phyloP scores from a whole-genome alignment of 1,284 basidiomycete species.

The Sanguinoderma infundibulare region DNA sequence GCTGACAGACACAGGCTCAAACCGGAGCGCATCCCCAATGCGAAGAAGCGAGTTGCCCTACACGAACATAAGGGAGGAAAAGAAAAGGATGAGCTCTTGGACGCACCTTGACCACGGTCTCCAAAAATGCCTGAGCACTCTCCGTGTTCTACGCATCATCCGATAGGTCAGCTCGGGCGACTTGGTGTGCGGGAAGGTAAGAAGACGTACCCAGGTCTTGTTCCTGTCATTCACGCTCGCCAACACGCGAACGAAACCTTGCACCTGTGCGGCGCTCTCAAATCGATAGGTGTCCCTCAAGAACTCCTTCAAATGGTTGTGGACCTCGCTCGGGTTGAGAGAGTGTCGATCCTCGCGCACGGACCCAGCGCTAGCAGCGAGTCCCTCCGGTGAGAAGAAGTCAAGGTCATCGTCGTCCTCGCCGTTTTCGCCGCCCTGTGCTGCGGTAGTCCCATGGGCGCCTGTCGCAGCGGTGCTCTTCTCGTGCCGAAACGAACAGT shows the following conservation, averaged over 20 bases:
- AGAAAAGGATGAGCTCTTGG: neutral
- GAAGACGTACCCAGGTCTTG: slow-evolving; percentile 52
- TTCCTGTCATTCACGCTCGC: slow-evolving; percentile 53
- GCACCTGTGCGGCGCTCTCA: slow-evolving; percentile 42
- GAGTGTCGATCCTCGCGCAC: slow-evolving; percentile 33
- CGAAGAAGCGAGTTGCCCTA: slow-evolving; percentile 58
- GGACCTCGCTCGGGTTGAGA: slow-evolving; percentile 52
- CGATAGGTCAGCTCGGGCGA: neutral
- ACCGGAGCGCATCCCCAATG: slow-evolving; percentile 55
- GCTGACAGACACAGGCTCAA: slow-evolving; percentile 44
- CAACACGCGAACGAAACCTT: slow-evolving; percentile 53
- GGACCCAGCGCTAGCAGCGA: slow-evolving; percentile 36
- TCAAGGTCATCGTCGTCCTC: slow-evolving; percentile 34
- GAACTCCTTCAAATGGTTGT: slow-evolving; percentile 52
- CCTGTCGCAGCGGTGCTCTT: slow-evolving; percentile 19
- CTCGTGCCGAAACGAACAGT: slow-evolving; percentile 51
- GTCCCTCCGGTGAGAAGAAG: slow-evolving; percentile 51
- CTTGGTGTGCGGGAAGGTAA: neutral
- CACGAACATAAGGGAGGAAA: slow-evolving; percentile 1
- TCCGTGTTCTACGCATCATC: slow-evolving; percentile 45
- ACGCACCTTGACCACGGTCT: slow-evolving; percentile 46
- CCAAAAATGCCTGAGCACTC: slow-evolving; percentile 56
- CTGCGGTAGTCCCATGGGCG: neutral
- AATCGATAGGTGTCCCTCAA: slow-evolving; percentile 52
- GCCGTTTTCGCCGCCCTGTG: neutral